phyloP scores from a whole-genome alignment of 106 monocot species.

The Amphibolis antarctica region DNA sequence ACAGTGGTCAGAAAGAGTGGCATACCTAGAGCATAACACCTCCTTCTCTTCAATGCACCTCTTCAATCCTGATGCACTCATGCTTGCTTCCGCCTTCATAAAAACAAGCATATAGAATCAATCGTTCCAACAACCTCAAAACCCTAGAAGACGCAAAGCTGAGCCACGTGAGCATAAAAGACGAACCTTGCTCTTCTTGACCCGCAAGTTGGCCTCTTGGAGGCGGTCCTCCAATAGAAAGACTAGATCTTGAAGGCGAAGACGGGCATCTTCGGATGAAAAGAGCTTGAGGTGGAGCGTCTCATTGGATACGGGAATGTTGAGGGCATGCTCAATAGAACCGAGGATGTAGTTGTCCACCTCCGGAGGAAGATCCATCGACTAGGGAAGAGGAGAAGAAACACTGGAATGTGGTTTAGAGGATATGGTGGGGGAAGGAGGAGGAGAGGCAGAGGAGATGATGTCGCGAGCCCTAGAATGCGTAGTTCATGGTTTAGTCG shows the following conservation, averaged over 20 bases:
- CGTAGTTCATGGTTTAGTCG: too few species aligned
- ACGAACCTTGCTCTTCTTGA: slow-evolving; percentile 42
- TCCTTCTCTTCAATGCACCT: slow-evolving; percentile 71
- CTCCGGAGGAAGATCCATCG: slow-evolving; percentile 38
- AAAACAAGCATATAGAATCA: neutral
- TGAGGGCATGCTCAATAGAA: slow-evolving; percentile 62
- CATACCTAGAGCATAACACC: slow-evolving; percentile 17
- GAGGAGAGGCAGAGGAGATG: neutral
- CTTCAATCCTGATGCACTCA: slow-evolving; percentile 65
- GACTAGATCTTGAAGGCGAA: slow-evolving; percentile 64
- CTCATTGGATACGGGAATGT: slow-evolving; percentile 47
- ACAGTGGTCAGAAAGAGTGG: slow-evolving; percentile 27
- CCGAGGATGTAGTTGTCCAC: slow-evolving; percentile 62
- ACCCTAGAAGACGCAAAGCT: neutral
- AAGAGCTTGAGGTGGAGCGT: slow-evolving; percentile 59
- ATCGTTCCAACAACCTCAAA: neutral
- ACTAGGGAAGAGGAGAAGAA: neutral
- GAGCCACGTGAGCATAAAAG: neutral
- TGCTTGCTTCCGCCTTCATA: slow-evolving; percentile 65
- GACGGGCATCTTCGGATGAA: slow-evolving; percentile 58
- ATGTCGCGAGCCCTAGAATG: too few species aligned
- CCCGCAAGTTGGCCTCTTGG: slow-evolving; percentile 28
- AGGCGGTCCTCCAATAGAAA: slow-evolving; percentile 61
- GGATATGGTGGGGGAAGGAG: neutral
- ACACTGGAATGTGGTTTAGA: neutral